Percentiles rank a stretch among this genome's conserved stretches.
phyloP scores from a whole-genome alignment of 345 rosid species.

The Lenwebbia sp. region DNA sequence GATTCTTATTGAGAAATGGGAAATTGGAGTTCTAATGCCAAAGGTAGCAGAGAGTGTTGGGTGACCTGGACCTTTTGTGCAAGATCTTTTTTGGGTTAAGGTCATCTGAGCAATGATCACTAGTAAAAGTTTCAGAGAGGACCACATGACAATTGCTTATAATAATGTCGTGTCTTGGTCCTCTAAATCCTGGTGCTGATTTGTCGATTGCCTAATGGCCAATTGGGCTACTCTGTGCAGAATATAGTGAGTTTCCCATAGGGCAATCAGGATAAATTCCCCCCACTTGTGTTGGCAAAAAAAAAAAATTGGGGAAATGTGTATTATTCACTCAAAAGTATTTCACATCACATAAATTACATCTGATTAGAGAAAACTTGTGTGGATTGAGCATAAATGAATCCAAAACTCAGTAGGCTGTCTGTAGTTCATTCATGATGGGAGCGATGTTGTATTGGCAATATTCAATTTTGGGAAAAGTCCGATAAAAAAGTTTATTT shows the following conservation, averaged over 20 bases:
- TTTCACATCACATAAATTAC: not conserved
- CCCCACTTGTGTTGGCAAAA: not conserved
- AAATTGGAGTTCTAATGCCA: not conserved
- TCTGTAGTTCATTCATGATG: not conserved
- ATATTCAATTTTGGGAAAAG: not conserved
- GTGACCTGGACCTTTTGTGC: not conserved
- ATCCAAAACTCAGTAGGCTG: not conserved
- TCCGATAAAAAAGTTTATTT: not conserved
- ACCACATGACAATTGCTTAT: not conserved
- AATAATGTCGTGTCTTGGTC: not conserved
- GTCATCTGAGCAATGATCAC: not conserved
- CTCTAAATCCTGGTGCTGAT: not conserved
- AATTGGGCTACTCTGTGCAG: not conserved
- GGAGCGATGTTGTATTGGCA: not conserved
- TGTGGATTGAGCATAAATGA: not conserved
- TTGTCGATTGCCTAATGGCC: not conserved
- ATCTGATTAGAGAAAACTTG: no score
- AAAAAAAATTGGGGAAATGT: not conserved
- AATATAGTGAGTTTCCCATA: not conserved
- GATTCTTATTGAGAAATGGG: not conserved
- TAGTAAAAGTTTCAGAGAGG: not conserved
- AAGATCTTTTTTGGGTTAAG: not conserved
- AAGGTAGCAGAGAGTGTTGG: not conserved
- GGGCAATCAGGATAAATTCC: not conserved
- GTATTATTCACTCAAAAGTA: not conserved